A percentile compares a stretch with the other conserved stretches of the same genome.
Evolutionary conservation across 2,329 filamentous ascomycete species (phyloP).

Genomic region (Ceratocystis ficicola): DNA sequence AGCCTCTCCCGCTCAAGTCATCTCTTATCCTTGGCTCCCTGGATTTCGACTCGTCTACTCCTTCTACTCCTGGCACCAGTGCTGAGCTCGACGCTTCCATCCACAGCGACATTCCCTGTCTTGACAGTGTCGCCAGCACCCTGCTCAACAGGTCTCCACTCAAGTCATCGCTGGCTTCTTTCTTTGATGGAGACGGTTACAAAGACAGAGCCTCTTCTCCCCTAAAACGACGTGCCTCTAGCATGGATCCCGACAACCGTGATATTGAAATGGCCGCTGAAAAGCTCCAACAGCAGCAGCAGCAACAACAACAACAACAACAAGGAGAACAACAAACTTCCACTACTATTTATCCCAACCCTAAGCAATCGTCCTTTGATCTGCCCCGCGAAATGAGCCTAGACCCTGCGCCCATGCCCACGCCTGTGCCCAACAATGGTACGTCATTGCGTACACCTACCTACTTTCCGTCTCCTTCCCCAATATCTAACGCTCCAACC

Average conservation of each 20-base stretch:
- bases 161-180: constrained; percentile 44
- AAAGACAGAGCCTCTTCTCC: constrained; percentile 50
- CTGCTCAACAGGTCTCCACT: constrained; percentile 37
- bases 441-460: constrained; percentile 18
- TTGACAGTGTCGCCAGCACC: constrained; percentile 8
- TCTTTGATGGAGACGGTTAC: constrained; percentile 44
- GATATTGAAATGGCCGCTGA: constrained; percentile 26
- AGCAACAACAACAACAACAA: constrained; percentile 1
- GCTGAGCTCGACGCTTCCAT: constrained; percentile 47
- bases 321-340: background rate
- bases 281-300: constrained; percentile 16
- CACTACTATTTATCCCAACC: background rate
- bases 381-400: constrained; percentile 22
- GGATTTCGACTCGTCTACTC: constrained; percentile 44
- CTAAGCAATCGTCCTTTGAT: background rate
- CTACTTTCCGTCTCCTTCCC: background rate
- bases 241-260: constrained; percentile 42
- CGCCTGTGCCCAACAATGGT: constrained; percentile 17
- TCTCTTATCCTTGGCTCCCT: constrained; percentile 30
- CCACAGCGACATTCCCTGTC: constrained; percentile 35
- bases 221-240: constrained; percentile 50
- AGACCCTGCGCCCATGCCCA: constrained; percentile 15
- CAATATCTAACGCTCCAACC: background rate
- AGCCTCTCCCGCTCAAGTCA: constrained; percentile 30
- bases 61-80: constrained; percentile 44